phyloP scores from a whole-genome alignment of 75 land plant species.

The Adiantum capillusveneris region DNA sequence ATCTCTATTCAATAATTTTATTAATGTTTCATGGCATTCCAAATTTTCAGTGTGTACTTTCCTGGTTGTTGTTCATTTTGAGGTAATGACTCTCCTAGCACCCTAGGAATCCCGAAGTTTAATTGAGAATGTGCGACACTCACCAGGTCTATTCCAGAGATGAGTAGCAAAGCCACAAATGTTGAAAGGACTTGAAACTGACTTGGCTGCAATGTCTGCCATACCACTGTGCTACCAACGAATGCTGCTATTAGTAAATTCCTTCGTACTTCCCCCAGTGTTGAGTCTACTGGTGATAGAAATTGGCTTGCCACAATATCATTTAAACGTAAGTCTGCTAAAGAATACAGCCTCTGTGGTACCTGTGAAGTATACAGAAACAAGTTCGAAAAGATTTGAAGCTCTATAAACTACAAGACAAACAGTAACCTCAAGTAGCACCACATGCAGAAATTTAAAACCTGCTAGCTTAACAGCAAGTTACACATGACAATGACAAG shows the following conservation, averaged over 20 bases:
- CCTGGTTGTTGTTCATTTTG: no score
- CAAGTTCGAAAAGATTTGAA: neutral
- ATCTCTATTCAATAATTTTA: no score
- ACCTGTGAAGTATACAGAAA: conserved; percentile 24
- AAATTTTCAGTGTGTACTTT: no score
- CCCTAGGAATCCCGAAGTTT: no score
- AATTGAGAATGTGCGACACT: no score
- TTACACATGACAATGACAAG: no score
- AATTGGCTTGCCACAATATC: conserved; percentile 56
- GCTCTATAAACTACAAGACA: no score
- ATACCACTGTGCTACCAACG: conserved; percentile 46
- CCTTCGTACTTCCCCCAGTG: conserved; percentile 55
- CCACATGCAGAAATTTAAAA: no score
- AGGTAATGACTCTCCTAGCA: no score
- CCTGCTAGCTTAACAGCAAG: no score
- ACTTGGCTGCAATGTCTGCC: conserved; percentile 37
- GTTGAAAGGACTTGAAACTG: conserved; percentile 35
- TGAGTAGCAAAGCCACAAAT: conserved; percentile 45
- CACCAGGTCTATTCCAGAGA: conserved; percentile 66
- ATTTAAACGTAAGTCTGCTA: conserved; percentile 66
- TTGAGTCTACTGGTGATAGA: conserved; percentile 64
- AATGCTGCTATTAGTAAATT: conserved; percentile 60
- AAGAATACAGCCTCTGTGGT: conserved; percentile 62
- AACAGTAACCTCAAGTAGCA: no score
- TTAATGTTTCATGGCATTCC: no score